A percentile compares a stretch with the other conserved stretches of the same genome.
phyloP scores from a whole-genome alignment of 768 basidiomycete genomes.

The Mycena floridula region DNA sequence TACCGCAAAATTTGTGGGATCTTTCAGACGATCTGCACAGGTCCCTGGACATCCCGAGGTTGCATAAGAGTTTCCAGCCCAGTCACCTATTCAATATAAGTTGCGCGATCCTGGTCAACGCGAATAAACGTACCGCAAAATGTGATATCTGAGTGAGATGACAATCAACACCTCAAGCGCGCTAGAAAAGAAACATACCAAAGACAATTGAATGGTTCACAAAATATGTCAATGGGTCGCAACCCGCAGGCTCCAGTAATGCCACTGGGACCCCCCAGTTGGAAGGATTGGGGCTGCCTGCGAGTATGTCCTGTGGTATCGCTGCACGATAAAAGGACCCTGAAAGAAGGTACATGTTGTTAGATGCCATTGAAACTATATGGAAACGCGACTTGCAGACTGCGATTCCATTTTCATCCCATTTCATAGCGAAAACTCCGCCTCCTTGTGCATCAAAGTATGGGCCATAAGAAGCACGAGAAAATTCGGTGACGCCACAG shows the following conservation, averaged over 20 bases:
- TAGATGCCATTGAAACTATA: background rate
- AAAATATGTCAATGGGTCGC: slow-evolving; percentile 56
- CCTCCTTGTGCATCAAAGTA: slow-evolving; percentile 76
- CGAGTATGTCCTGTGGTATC: slow-evolving; percentile 58
- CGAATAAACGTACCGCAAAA: slow-evolving; percentile 56
- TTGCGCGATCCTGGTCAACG: slow-evolving; percentile 4
- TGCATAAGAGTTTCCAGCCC: slow-evolving; percentile 79
- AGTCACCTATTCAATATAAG: slow-evolving; percentile 46
- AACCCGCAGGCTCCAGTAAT: slow-evolving; percentile 42
- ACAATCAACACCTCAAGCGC: background rate
- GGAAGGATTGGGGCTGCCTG: slow-evolving; percentile 57
- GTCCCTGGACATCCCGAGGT: slow-evolving; percentile 73
- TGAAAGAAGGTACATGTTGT: slow-evolving; percentile 18
- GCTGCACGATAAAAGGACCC: slow-evolving; percentile 83
- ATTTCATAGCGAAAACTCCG: slow-evolving; percentile 86
- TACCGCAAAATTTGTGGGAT: slow-evolving; percentile 70
- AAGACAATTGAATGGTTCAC: slow-evolving; percentile 70
- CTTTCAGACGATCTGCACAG: slow-evolving; percentile 53
- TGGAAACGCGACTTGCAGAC: slow-evolving; percentile 35
- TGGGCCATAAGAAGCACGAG: slow-evolving; percentile 72
- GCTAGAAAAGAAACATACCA: slow-evolving; percentile 36
- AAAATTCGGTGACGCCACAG: slow-evolving; percentile 68
- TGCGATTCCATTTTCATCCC: slow-evolving; percentile 73
- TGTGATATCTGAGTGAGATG: slow-evolving; percentile 54
- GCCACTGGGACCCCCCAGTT: slow-evolving; percentile 70